These are phyloP conservation scores for Penicillium sp. DNA, from an alignment of 2,329 filamentous ascomycete genomes.

Conservation along the genomic window DNA sequence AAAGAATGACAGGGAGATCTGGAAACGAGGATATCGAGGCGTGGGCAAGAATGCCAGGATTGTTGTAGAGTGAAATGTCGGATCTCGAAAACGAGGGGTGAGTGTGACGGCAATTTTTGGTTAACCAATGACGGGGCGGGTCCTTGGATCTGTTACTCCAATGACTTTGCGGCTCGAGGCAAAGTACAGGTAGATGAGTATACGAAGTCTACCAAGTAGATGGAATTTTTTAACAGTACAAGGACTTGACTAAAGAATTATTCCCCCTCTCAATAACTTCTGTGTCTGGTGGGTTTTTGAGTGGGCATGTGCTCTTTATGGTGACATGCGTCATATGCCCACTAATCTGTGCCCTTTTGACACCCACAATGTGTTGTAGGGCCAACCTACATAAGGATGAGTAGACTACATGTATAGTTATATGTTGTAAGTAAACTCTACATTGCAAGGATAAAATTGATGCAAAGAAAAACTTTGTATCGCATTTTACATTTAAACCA, in stretches of 20 bases:
- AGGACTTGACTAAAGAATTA: not conserved
- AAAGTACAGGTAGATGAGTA: no score
- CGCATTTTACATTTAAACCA: no score
- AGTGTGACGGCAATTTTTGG: conserved; percentile 11
- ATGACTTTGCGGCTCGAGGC: no score
- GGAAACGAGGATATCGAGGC: conserved; percentile 8
- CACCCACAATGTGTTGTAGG: conserved; percentile 3
- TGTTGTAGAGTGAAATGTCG: conserved; percentile 8
- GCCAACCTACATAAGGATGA: not conserved
- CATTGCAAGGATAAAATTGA: not conserved
- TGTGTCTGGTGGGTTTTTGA: not conserved
- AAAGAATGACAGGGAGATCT: conserved; percentile 11
- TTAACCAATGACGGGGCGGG: conserved; percentile 13
- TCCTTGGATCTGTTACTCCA: not conserved
- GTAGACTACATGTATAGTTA: no score
- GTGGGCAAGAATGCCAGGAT: conserved; percentile 4
- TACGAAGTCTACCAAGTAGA: no score
- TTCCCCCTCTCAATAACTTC: not conserved
- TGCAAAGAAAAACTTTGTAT: no score
- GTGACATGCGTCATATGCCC: conserved; percentile 2
- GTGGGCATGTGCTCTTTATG: not conserved
- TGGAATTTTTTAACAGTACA: no score
- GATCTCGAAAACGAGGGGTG: conserved; percentile 11
- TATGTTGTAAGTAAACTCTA: no score
- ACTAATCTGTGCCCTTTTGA: conserved; percentile 2